Conservation (phyloP, 2,329 filamentous ascomycete species). For the Pseudocercospora vitis region DNA sequence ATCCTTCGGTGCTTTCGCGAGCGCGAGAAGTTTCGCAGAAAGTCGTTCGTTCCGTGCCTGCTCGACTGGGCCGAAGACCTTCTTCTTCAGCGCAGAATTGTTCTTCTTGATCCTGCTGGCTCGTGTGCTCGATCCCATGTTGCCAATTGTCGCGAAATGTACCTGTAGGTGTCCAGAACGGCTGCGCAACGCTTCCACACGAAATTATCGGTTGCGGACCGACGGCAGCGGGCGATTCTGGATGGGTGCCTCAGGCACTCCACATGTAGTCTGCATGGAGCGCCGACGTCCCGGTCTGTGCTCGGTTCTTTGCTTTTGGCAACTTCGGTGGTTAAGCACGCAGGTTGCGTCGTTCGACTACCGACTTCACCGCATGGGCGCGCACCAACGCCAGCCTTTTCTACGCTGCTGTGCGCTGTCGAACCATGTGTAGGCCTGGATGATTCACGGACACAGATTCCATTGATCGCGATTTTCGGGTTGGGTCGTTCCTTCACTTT, state of each 20-base stretch:
- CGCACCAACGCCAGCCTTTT: too few relatives aligned
- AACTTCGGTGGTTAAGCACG: too few relatives aligned
- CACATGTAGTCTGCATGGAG: too few relatives aligned
- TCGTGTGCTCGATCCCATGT: slow-evolving; percentile 85
- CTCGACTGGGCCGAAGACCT: slow-evolving; percentile 82
- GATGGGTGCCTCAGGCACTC: too few relatives aligned
- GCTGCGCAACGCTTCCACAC: too few relatives aligned
- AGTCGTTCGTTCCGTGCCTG: slow-evolving; percentile 77
- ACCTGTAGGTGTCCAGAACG: too few relatives aligned
- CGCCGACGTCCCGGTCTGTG: too few relatives aligned
- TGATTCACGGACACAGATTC: background rate
- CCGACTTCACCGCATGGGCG: too few relatives aligned
- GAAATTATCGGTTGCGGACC: too few relatives aligned
- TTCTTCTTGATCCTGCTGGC: slow-evolving; percentile 80
- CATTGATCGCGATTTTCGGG: background rate
- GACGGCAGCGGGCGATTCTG: too few relatives aligned
- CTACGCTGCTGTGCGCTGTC: slow-evolving; percentile 3
- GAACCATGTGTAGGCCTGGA: slow-evolving; percentile 4
- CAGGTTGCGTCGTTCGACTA: too few relatives aligned
- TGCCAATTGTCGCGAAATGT: slow-evolving; percentile 34
- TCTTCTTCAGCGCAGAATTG: slow-evolving; percentile 73
- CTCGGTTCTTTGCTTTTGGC: too few relatives aligned
- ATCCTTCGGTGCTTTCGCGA: slow-evolving; percentile 76
- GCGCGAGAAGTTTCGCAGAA: slow-evolving; percentile 78
- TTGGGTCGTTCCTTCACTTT: slow-evolving; percentile 1